Base-by-base conservation (phyloP, 1,284 basidiomycete genomes). In the Melampsora larici-populina region DNA sequence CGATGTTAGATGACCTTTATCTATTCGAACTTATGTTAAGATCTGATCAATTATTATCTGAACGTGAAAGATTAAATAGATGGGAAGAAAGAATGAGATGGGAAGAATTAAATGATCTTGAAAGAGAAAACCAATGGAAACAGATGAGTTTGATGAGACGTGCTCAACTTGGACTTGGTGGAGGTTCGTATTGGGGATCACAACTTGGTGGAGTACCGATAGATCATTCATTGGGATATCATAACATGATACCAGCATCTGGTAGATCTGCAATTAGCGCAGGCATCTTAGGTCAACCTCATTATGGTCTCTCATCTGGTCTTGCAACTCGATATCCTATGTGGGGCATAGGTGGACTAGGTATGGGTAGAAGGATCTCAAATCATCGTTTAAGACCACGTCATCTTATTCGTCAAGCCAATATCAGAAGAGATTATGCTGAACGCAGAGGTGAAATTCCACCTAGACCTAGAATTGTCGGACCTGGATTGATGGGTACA, bases 1-100 rank as follows among this genome's bases (percentile, higher is more conserved):
- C 63, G n/a, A 43, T 66, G 24, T 63, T 78, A 17, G 76, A 78
- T 55, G 76, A 78, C 40, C 69, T 78, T 29, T 78, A 78, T 48
- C 49, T 78, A 3, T 78, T 49, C 49, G 76, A 78, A 55, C 49
- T 71, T 43, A 70, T 78, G 69, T 40, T 78, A 13, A 58, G 69
- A 13, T 48, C 51, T 18, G 76, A 78, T 71, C 60, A 8, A n/a
- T 43, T 49, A 21, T 46, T 78, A 24, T 60, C 58, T 33, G 69
- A 78, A 62, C 31, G n/a, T n/a, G 62, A 78, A 78, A 51, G 63
- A n/a, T 49, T 71, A 31, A 21, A 58, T 11, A 33, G 76, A 71
- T 78, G 76, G 76, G 60, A 51, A 46, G 76, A 78, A 48, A 58
- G 76, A 26, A 58, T 78, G 33, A 51, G 48, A 63, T 78, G 76